Evolutionary conservation across 1,284 basidiomycete genomes (phyloP).

Genomic region (Marasmius fiardii): DNA sequence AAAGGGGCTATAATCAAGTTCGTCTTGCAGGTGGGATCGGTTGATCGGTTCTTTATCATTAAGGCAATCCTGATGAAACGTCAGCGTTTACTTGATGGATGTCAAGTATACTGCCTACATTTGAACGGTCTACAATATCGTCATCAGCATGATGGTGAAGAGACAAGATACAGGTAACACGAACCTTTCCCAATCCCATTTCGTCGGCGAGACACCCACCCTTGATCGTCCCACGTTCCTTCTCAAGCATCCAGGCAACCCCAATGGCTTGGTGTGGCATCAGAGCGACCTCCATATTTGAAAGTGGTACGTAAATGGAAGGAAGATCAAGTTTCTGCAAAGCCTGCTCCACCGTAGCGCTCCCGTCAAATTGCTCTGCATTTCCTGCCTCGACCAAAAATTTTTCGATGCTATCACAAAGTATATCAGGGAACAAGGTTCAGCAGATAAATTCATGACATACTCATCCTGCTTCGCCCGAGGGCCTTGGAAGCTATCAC

Average conservation of each 20-base stretch:
- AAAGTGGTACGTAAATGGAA: constrained; percentile 36
- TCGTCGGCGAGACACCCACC: constrained; percentile 80
- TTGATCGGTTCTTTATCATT: constrained; percentile 42
- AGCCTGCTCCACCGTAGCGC: constrained; percentile 49
- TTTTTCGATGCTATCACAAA: constrained; percentile 40
- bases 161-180: constrained; percentile 10
- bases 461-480: constrained; percentile 47
- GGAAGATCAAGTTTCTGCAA: constrained; percentile 40
- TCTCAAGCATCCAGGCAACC: constrained; percentile 64
- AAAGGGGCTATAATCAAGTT: constrained; percentile 55
- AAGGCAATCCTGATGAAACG: constrained; percentile 38
- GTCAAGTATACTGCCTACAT: constrained; percentile 27
- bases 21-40: constrained; percentile 41
- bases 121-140: constrained; percentile 37
- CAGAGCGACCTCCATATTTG: constrained; percentile 52
- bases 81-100: not conserved
- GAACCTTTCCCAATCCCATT: constrained; percentile 58
- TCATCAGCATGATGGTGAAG: not conserved
- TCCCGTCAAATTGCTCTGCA: constrained; percentile 51
- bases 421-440: constrained; percentile 3
- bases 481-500: constrained; percentile 41
- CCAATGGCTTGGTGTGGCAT: constrained; percentile 68
- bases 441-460: constrained; percentile 17
- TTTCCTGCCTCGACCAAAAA: constrained; percentile 56
- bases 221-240: constrained; percentile 41